Evolutionary conservation across 2,329 filamentous ascomycete genomes (phyloP).

Genomic region (Lasiodiplodia sp.): DNA sequence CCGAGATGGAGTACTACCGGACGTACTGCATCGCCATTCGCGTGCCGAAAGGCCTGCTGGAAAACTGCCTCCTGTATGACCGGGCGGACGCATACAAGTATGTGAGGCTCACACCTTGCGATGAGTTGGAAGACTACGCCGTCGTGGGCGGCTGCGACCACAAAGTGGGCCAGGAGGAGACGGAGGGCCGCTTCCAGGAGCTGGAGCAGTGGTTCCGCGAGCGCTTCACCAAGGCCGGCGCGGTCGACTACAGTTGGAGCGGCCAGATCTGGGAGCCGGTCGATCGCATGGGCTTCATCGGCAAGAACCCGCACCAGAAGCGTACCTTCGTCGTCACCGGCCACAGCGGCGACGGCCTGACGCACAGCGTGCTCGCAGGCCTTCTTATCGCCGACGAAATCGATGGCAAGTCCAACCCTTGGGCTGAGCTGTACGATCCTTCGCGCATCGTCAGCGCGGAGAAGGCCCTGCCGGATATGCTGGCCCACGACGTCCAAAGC

Average conservation of each 20-base stretch:
- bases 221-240: conserved; percentile 59
- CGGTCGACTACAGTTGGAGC: conserved; percentile 64
- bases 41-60: conserved; percentile 59
- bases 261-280: conserved; percentile 65
- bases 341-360: conserved; percentile 65
- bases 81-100: conserved; percentile 64
- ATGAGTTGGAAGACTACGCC: conserved; percentile 62
- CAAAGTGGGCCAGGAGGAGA: conserved; percentile 63
- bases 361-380: conserved; percentile 62
- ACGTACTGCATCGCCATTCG: conserved; percentile 66
- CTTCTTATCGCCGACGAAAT: conserved; percentile 63
- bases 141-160: conserved; percentile 66
- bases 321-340: conserved; percentile 64
- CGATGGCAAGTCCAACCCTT: conserved; percentile 57
- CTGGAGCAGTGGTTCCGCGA: conserved; percentile 62
- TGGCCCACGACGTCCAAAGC: conserved; percentile 62
- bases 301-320: conserved; percentile 60
- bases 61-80: conserved; percentile 65
- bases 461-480: conserved; percentile 55
- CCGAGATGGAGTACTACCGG: conserved; percentile 61
- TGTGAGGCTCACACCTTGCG: conserved; percentile 60
- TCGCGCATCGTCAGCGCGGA: conserved; percentile 55
- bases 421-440: conserved; percentile 60
- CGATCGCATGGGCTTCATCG: conserved; percentile 64
- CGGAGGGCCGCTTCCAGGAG: conserved; percentile 56